These are phyloP conservation scores for Kluyveromyces aestuarii DNA, from an alignment of 805 yeast genomes.

Conservation along the genomic window DNA sequence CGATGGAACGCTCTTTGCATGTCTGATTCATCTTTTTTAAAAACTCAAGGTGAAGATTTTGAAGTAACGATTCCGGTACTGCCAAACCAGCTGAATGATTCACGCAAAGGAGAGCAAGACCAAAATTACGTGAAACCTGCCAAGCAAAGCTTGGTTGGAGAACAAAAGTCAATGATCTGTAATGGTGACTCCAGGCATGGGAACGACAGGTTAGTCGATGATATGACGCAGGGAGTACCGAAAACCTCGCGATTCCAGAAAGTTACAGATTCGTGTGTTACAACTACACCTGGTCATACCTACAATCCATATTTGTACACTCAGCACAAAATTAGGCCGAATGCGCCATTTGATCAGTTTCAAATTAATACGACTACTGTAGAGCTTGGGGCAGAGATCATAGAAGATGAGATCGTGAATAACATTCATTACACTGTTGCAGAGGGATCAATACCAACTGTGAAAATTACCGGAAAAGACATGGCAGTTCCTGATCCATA, in stretches of 20 bases:
- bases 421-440: conserved; percentile 13
- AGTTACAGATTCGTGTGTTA: conserved; percentile 1
- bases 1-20: neutral
- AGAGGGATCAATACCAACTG: conserved; percentile 17
- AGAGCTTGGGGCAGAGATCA: neutral
- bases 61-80: neutral
- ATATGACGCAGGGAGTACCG: neutral
- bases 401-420: conserved; percentile 4
- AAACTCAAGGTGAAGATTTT: neutral
- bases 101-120: neutral
- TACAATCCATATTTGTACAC: conserved; percentile 7
- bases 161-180: neutral
- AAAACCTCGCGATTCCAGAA: conserved; percentile 7
- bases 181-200: neutral
- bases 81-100: neutral
- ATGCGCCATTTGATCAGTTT: conserved; percentile 10
- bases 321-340: conserved; percentile 10
- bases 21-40: neutral
- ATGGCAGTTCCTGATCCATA: conserved; percentile 12
- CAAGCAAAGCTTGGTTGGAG: neutral
- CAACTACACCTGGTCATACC: neutral
- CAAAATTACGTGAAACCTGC: neutral
- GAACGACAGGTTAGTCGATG: neutral
- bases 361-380: conserved; percentile 6
- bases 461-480: conserved; percentile 8